Evolutionary conservation across 2,329 filamentous ascomycete species (phyloP).

Genomic region (Hirsutella rhossiliensis): DNA sequence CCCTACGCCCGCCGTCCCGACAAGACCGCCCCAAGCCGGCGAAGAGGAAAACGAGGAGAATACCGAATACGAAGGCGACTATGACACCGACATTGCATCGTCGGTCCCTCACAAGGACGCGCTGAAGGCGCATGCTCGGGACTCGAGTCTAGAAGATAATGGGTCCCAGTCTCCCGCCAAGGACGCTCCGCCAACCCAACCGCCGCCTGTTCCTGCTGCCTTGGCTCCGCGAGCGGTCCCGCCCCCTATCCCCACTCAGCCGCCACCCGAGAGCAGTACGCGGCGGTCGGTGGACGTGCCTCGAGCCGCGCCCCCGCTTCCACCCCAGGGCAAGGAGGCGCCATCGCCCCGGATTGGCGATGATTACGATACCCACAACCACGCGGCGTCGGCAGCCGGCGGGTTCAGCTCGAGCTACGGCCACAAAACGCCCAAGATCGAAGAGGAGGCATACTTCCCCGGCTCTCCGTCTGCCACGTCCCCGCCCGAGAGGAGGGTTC

Average conservation of each 20-base stretch:
- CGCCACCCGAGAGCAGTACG: conserved; percentile 36
- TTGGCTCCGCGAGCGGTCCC: conserved; percentile 47
- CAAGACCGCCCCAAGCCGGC: conserved; percentile 29
- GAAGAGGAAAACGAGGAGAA: conserved; percentile 67
- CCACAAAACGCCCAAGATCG: conserved; percentile 25
- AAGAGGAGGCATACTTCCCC: conserved; percentile 36
- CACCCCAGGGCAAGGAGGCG: conserved; percentile 13
- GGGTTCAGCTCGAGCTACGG: conserved; percentile 16
- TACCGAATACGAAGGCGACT: conserved; percentile 94
- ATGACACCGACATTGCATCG: conserved; percentile 95
- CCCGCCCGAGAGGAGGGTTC: conserved; percentile 32
- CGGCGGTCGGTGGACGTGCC: conserved; percentile 61
- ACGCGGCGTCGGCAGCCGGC: conserved; percentile 24
- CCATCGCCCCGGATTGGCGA: conserved; percentile 37
- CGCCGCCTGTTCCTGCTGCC: conserved; percentile 44
- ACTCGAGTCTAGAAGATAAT: conserved; percentile 63
- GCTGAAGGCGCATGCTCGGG: conserved; percentile 67
- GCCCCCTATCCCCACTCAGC: conserved; percentile 53
- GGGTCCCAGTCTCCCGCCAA: conserved; percentile 43
- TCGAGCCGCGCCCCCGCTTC: conserved; percentile 53
- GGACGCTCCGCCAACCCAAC: conserved; percentile 30
- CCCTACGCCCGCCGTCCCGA: conserved; percentile 21
- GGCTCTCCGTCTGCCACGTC: conserved; percentile 31
- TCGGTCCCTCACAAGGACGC: conserved; percentile 90
- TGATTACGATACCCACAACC: conserved; percentile 59